These are phyloP conservation scores for Boletales sp. DNA, from an alignment of 768 basidiomycete species.

Conservation along the genomic window DNA sequence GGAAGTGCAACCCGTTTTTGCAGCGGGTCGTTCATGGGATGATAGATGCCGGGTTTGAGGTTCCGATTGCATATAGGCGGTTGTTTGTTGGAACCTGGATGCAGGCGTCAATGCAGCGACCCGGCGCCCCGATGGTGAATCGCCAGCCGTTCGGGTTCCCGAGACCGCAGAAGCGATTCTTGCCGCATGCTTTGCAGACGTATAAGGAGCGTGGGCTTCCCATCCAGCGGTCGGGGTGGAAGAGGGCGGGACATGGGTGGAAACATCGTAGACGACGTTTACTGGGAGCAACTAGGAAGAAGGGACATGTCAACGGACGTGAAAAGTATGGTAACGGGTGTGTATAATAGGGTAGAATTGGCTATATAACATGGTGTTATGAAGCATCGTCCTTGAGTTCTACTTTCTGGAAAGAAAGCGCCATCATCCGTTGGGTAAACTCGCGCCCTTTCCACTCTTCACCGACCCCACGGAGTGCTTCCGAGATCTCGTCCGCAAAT, in stretches of 20 bases:
- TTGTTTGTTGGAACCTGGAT: constrained; percentile 38
- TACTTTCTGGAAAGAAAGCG: constrained; percentile 43
- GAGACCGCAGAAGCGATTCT: constrained; percentile 15
- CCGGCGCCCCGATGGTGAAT: constrained; percentile 10
- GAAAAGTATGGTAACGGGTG: constrained; percentile 22
- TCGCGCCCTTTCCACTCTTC: constrained; percentile 51
- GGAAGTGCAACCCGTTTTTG: constrained; percentile 33
- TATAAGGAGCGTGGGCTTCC: constrained; percentile 35
- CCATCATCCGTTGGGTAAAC: constrained; percentile 34
- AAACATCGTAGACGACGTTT: constrained; percentile 12
- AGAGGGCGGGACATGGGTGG: constrained; percentile 17
- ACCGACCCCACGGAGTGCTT: constrained; percentile 44
- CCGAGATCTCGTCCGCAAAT: constrained; percentile 42
- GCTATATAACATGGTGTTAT: not conserved
- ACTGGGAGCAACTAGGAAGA: not conserved
- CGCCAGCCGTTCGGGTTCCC: constrained; percentile 28
- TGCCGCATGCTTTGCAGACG: constrained; percentile 23
- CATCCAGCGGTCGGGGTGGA: constrained; percentile 26
- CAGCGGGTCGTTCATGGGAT: constrained; percentile 38
- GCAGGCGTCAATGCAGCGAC: constrained; percentile 16
- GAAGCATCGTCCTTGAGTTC: not conserved
- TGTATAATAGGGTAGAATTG: constrained; percentile 22
- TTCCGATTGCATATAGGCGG: constrained; percentile 39
- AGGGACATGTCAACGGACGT: constrained; percentile 9
- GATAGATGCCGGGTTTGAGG: constrained; percentile 34